Conservation (phyloP, 208 protist genomes). For the Kentomonas sorsogonicus region DNA sequence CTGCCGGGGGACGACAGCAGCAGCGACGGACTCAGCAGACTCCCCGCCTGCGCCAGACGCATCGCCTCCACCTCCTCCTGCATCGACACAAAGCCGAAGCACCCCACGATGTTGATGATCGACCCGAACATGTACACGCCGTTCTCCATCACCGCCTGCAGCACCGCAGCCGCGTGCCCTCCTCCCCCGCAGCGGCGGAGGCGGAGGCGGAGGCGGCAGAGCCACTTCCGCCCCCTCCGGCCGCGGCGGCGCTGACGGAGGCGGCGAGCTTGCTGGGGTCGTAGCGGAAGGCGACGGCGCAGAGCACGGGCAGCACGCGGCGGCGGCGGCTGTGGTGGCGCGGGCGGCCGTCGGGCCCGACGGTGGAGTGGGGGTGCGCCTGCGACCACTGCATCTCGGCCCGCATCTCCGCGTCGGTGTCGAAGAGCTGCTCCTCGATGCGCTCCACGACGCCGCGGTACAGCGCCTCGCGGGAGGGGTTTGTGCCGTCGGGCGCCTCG, state of each 20-base stretch:
- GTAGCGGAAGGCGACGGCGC: slow-evolving; percentile 71
- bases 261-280: slow-evolving; percentile 29
- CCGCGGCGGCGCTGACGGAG: neutral
- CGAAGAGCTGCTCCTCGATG: slow-evolving; percentile 72
- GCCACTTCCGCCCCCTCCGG: neutral
- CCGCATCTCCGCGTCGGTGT: slow-evolving; percentile 81
- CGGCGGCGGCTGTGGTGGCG: slow-evolving; percentile 1
- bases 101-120: slow-evolving; percentile 81
- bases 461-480: slow-evolving; percentile 67
- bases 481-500: slow-evolving; percentile 32
- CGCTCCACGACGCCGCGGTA: slow-evolving; percentile 74
- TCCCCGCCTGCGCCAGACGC: too few relatives aligned
- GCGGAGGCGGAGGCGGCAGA: neutral
- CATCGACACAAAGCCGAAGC: slow-evolving; percentile 81
- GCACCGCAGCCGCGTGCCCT: neutral
- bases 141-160: slow-evolving; percentile 30
- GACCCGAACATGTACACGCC: slow-evolving; percentile 51
- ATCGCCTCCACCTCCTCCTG: slow-evolving; percentile 49
- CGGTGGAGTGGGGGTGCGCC: slow-evolving; percentile 29
- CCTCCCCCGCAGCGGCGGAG: neutral
- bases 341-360: too few relatives aligned
- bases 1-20: too few relatives aligned
- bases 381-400: slow-evolving; percentile 36
- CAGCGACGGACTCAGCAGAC: too few relatives aligned
- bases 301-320: slow-evolving; percentile 73